Evolutionary conservation across 2,329 filamentous ascomycete genomes (phyloP).

Genomic region (Penicillium sp.): DNA sequence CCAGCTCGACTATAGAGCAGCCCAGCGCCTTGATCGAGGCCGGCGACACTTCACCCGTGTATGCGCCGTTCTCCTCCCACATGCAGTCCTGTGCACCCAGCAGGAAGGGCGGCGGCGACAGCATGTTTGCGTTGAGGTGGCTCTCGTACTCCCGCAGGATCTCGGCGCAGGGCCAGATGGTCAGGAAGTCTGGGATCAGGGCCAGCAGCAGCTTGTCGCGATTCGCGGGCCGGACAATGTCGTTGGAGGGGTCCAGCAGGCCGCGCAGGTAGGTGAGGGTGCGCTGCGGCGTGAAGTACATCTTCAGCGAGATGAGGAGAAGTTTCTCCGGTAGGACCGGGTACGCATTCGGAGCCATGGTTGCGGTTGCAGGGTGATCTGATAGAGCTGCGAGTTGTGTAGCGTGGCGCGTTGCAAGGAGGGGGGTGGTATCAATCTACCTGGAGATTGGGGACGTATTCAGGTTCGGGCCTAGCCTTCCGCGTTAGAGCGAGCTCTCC

Average conservation of each 20-base stretch:
- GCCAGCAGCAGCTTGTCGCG: slow-evolving; percentile 64
- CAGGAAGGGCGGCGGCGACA: slow-evolving; percentile 51
- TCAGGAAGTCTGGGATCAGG: slow-evolving; percentile 73
- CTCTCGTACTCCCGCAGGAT: slow-evolving; percentile 37
- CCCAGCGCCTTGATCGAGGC: slow-evolving; percentile 64
- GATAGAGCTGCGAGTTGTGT: no score
- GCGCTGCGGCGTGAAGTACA: slow-evolving; percentile 40
- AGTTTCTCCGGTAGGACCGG: slow-evolving; percentile 37
- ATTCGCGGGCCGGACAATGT: slow-evolving; percentile 43
- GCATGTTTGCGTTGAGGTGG: slow-evolving; percentile 16
- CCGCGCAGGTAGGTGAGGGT: slow-evolving; percentile 58
- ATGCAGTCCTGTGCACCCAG: slow-evolving; percentile 75
- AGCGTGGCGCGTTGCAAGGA: no score
- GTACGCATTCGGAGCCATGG: slow-evolving; percentile 23
- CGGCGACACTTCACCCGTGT: slow-evolving; percentile 75
- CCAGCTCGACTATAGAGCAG: slow-evolving; percentile 70
- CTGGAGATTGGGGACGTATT: no score
- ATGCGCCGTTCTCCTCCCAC: slow-evolving; percentile 67
- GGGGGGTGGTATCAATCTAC: no score
- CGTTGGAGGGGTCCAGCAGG: slow-evolving; percentile 50
- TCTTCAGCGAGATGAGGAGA: slow-evolving; percentile 41
- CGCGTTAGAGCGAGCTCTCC: no score
- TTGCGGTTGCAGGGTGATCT: no score
- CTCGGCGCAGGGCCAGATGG: slow-evolving; percentile 52
- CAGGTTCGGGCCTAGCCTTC: no score